phyloP scores from a whole-genome alignment of 176 grass and related monocot species.

The Carex cristatella region DNA sequence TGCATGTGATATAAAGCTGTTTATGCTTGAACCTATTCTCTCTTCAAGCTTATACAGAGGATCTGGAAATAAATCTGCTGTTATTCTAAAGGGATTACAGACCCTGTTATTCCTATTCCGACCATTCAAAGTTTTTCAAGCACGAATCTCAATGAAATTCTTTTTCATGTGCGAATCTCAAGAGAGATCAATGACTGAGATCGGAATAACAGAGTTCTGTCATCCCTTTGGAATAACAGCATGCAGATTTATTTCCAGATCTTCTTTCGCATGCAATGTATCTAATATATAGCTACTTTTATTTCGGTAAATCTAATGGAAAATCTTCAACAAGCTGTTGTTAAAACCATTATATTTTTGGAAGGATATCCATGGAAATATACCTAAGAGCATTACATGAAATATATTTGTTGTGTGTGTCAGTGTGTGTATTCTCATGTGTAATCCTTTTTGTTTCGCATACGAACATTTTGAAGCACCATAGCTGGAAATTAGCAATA shows the following conservation, averaged over 20 bases:
- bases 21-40: not conserved
- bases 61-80: no score
- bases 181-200: no score
- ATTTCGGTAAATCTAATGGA: not conserved
- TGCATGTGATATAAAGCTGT: not conserved
- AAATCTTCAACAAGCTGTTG: not conserved
- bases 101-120: no score
- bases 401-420: not conserved
- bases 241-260: no score
- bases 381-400: not conserved
- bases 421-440: not conserved
- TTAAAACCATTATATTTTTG: not conserved
- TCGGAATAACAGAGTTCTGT: no score
- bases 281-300: not conserved
- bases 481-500: not conserved
- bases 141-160: no score
- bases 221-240: no score
- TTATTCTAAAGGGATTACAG: no score
- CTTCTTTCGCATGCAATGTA: not conserved
- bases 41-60: not conserved
- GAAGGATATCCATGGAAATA: not conserved
- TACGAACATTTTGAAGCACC: not conserved
- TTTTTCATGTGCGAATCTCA: no score
- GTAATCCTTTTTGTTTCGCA: not conserved
- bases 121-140: no score